A percentile compares a stretch with the other conserved stretches of the same genome.
Conservation (phyloP, 495 filamentous ascomycete genomes). For the Talaromyces stipitatus region DNA sequence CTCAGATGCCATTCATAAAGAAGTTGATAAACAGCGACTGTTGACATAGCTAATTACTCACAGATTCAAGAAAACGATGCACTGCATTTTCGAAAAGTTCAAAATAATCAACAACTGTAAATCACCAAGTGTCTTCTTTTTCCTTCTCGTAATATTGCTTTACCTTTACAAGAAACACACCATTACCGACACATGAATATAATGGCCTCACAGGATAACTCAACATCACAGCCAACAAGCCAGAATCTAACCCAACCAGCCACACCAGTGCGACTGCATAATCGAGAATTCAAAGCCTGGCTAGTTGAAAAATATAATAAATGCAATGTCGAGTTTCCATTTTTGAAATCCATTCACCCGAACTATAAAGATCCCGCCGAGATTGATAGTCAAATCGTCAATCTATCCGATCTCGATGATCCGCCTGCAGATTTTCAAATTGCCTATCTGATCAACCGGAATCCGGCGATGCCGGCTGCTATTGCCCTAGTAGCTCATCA, state of each 20-base stretch:
- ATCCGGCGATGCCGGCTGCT: not conserved
- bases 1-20: not conserved
- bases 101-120: not conserved
- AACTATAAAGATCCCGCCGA: slow-evolving; percentile 9
- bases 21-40: not conserved
- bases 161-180: not conserved
- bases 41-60: not conserved
- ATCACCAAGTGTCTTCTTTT: too few species aligned
- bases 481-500: slow-evolving; percentile 11
- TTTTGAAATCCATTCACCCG: not conserved
- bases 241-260: too few species aligned
- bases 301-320: not conserved
- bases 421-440: slow-evolving; percentile 16
- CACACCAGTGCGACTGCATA: too few species aligned
- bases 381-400: slow-evolving; percentile 3
- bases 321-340: not conserved
- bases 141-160: too few species aligned
- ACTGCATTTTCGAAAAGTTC: not conserved
- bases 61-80: not conserved
- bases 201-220: too few species aligned
- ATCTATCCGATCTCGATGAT: slow-evolving; percentile 15
- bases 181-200: not conserved
- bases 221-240: too few species aligned
- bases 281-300: not conserved
- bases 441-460: not conserved